Evolutionary conservation across 192 early-diverging fungal species (phyloP).

Genomic region (Phycomyces blakesleeanus): DNA sequence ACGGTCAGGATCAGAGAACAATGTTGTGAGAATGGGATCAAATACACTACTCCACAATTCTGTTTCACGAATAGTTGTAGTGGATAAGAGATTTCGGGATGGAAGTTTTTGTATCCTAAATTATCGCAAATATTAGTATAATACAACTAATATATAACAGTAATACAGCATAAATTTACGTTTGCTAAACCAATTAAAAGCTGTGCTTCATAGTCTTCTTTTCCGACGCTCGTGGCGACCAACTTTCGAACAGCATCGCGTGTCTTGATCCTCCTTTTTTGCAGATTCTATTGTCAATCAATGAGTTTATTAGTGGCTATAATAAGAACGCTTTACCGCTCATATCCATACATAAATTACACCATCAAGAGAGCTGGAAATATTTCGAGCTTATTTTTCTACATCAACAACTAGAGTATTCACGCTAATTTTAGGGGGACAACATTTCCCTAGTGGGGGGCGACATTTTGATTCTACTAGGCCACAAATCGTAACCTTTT

Average conservation of each 20-base stretch:
- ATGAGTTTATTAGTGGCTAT: constrained; percentile 7
- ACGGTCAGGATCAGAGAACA: constrained; percentile 8
- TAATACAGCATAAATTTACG: constrained; percentile 5
- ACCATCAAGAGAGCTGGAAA: constrained; percentile 7
- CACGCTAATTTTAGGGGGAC: no score
- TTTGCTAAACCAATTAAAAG: constrained; percentile 8
- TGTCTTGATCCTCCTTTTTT: constrained; percentile 7
- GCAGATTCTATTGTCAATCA: not conserved
- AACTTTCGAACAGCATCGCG: constrained; percentile 3
- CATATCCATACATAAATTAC: constrained; percentile 9
- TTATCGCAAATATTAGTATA: constrained; percentile 5
- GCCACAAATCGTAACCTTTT: no score
- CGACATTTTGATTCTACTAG: no score
- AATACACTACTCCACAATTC: constrained; percentile 8
- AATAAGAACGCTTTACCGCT: constrained; percentile 1
- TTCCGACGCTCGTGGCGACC: constrained; percentile 6
- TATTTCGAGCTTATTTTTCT: constrained; percentile 4
- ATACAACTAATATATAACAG: constrained; percentile 6
- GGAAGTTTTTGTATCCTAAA: constrained; percentile 7
- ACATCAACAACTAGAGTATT: constrained; percentile 1
- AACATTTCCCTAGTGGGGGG: no score
- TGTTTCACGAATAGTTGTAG: constrained; percentile 9
- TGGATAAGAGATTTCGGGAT: not conserved
- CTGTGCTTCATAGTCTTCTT: constrained; percentile 1
- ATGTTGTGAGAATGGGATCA: constrained; percentile 6